Evolutionary conservation across 208 protist genomes (phyloP).

Genomic region (Leishmania braziliensis): DNA sequence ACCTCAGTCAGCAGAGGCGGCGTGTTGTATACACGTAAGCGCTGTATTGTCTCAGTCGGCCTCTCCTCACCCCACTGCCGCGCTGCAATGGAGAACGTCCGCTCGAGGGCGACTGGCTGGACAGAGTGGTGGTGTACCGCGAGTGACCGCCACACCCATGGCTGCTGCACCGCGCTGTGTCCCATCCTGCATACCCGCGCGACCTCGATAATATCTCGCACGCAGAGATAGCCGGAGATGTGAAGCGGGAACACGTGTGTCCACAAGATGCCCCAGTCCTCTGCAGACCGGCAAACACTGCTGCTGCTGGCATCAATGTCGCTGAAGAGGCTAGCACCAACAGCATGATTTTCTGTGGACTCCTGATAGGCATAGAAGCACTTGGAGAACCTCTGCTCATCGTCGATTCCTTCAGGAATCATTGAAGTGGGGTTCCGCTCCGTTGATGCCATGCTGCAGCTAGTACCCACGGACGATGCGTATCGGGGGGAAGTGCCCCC

Average conservation of each 20-base stretch:
- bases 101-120: slow-evolving; percentile 16
- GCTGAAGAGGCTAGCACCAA: neutral
- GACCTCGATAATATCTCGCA: slow-evolving; percentile 29
- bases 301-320: neutral
- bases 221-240: slow-evolving; percentile 33
- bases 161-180: slow-evolving; percentile 11
- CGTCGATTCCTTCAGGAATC: neutral
- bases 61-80: slow-evolving; percentile 14
- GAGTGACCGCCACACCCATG: slow-evolving; percentile 45
- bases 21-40: neutral
- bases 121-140: slow-evolving; percentile 20
- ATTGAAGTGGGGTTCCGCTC: neutral
- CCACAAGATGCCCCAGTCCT: slow-evolving; percentile 32
- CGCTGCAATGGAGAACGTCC: slow-evolving; percentile 5
- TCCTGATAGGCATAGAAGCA: neutral
- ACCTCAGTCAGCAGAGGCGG: neutral
- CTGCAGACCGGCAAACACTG: neutral
- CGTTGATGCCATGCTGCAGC: too few relatives aligned
- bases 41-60: neutral
- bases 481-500: neutral
- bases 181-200: slow-evolving; percentile 25
- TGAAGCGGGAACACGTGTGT: slow-evolving; percentile 31
- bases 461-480: neutral
- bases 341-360: neutral
- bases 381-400: neutral